Evolutionary conservation across 441 rosid species (phyloP), one percentile per base, ranked within the genome.

Genomic region (Bruguiera hainesii): DNA sequence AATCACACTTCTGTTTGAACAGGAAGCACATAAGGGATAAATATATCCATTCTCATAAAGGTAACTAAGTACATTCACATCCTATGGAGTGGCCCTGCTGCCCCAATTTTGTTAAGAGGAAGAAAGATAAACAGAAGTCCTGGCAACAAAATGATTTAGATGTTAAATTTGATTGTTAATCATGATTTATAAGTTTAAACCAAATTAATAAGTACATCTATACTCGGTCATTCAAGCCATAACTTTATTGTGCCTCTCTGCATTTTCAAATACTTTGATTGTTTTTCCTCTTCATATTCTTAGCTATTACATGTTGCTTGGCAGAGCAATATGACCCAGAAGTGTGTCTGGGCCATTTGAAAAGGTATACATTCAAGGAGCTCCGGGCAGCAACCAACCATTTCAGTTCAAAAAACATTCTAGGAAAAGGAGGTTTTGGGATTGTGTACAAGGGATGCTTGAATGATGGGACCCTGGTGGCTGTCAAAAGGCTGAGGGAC

Each of bases 401-500:
- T 85, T 93, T 93, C 81, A 85, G 69, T 77, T 73, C 98, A 3
- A 93, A 89, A 64, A 87, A 91, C 65, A 93, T 93, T 67, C 86
- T 93, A 2, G 97, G 98, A 42, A 76, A 85, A 78, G 98, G 97
- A 13, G 97, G 98, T 29, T 93, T 89, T 59, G 98, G 98, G 50
- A 87, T 93, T 60, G 98, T 93, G 61, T 93, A 84, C 86, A 93
- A 88, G 77, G 98, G 98, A 37, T 77, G 84, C 77, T 76, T 93
- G 71, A 74, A 56, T 61, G 96, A 93, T 61, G 90, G 96, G 33
- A 78, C 85, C 13, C 33, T 91, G 73, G 93, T 93, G 56, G 98
- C 97, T 72, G 97, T 93, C 23, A 93, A 93, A 83, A 88, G 98
- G 82, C 90, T 93, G 72, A 93, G 88, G 71, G 98, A 93, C 80